Conservation (phyloP, 306 rosid species). For the Cicer judaicum region DNA sequence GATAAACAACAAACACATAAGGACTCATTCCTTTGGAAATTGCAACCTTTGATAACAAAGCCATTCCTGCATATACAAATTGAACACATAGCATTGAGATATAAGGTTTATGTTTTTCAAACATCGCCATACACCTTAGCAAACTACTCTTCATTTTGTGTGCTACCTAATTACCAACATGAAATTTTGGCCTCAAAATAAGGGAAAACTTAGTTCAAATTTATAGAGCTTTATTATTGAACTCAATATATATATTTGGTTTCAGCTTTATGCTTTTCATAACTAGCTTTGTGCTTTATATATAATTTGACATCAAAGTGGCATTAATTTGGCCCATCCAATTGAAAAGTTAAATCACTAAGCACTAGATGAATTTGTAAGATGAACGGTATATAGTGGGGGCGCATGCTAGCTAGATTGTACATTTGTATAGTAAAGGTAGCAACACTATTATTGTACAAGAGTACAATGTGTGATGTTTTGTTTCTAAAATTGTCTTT, state of each 20-base stretch:
- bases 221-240: slow-evolving; percentile 43
- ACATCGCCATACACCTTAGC: slow-evolving; percentile 9
- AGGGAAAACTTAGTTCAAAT: slow-evolving; percentile 34
- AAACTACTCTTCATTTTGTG: slow-evolving; percentile 56
- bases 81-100: slow-evolving; percentile 77
- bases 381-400: slow-evolving; percentile 15
- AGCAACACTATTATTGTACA: slow-evolving; percentile 15
- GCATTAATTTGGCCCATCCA: slow-evolving; percentile 36
- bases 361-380: slow-evolving; percentile 44
- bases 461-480: slow-evolving; percentile 36
- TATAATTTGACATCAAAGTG: slow-evolving; percentile 39
- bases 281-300: slow-evolving; percentile 38
- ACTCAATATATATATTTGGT: neutral
- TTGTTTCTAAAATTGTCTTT: neutral
- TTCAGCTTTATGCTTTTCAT: slow-evolving; percentile 39
- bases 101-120: slow-evolving; percentile 64
- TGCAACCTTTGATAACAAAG: slow-evolving; percentile 89
- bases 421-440: slow-evolving; percentile 32
- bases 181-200: slow-evolving; percentile 11
- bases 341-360: slow-evolving; percentile 42
- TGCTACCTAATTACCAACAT: neutral
- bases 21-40: slow-evolving; percentile 90
- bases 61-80: slow-evolving; percentile 85
- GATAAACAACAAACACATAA: slow-evolving; percentile 82
- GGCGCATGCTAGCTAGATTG: slow-evolving; percentile 42